Base-by-base conservation (phyloP, 179 eudicot genomes). In the Sideroxylon spinosum region DNA sequence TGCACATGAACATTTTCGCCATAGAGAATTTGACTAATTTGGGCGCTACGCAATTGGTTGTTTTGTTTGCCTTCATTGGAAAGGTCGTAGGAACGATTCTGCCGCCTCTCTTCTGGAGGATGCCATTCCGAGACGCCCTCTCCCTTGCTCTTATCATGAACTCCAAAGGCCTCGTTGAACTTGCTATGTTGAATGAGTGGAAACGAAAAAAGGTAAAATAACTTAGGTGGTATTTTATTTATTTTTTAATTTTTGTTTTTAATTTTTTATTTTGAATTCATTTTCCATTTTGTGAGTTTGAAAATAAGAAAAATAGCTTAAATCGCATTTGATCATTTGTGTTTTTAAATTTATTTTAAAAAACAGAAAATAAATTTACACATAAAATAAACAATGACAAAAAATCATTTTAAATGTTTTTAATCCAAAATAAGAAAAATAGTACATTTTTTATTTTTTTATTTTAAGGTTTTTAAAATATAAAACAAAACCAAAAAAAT, bases 81-180 rank as follows among this genome's bases (percentile, higher is more conserved):
- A 83, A 80, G 81, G 55, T 84, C 20, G 14, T 79, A 8, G 90
- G 88, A 72, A 74, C 89, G 19, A 83, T 86, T 57, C 80, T 83
- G 89, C 60, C 84, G 84, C 32, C 78, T 85, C 78, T 86, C n/a
- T 83, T 81, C 46, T 88, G 80, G 76, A 82, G 83, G 60, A 81
- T 88, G 85, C 90, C 91, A 3, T 71, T 85, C 57, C 79, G 85
- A 46, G 88, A 90, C 69, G 89, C 91, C 9, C 25, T 90, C 13
- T 81, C 84, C 48, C 85, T 90, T 32, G 76, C 84, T 50, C 81
- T 90, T 53, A 80, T 90, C 75, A 85, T 88, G 89, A 83, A 84
- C 74, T 85, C 84, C 64, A 87, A 85, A 77, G 93, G 87, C 59
- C 49, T 82, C 57, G 75, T 85, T n/a, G 87, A 85, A 46, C 66